Evolutionary conservation across 2,329 filamentous ascomycete genomes (phyloP).

Genomic region (Ophiostoma quercus): DNA sequence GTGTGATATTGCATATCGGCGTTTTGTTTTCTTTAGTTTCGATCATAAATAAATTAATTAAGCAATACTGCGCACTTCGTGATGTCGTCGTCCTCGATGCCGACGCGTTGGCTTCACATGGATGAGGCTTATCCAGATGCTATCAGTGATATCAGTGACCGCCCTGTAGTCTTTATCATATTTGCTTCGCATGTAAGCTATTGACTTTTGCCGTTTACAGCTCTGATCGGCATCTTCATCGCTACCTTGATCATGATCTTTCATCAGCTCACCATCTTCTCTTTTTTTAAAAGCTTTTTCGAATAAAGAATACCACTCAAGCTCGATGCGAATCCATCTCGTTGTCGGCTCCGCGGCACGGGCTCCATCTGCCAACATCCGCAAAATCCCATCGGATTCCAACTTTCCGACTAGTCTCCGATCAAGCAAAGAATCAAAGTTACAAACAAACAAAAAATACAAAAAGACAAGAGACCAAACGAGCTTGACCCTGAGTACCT

Average conservation of each 20-base stretch:
- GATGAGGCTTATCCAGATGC: neutral
- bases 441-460: neutral
- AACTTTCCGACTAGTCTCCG: slow-evolving; percentile 4
- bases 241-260: slow-evolving; percentile 4
- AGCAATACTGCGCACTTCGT: neutral
- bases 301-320: neutral
- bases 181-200: neutral
- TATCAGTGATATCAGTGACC: neutral
- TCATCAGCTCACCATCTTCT: neutral
- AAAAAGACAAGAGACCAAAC: too few species aligned
- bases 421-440: neutral
- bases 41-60: neutral
- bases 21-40: neutral
- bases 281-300: neutral
- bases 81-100: neutral
- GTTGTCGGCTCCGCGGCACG: neutral
- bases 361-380: neutral
- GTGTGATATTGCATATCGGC: neutral
- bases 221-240: neutral
- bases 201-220: neutral
- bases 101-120: neutral
- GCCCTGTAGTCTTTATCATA: neutral
- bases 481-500: neutral
- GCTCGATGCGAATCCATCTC: neutral
- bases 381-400: neutral